Evolutionary conservation across 306 rosid species (phyloP), one percentile per base, ranked within the genome.

Genomic region (Begonia fuchsioides): DNA sequence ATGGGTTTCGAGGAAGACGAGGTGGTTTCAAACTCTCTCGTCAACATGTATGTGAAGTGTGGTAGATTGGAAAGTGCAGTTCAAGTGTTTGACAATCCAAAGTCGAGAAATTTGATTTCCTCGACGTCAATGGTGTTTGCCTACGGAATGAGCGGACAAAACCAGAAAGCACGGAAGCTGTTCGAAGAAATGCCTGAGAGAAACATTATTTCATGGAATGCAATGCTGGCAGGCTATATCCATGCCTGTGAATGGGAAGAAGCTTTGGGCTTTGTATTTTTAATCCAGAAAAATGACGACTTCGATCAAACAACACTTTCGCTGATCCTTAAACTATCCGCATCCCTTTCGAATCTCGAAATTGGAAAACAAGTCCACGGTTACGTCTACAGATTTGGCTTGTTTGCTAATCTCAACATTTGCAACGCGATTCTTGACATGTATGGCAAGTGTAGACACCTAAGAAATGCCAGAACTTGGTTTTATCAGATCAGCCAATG

Each of bases 391-490:
- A 63, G 87, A 52, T 69, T 32, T 52, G 71, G 78, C 16, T 71
- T 61, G 45, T 73, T 57, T 61, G 59, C 59, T 12, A 65, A 73
- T 59, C 59, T 72, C 18, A 53, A 53, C 70, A 71, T 85, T 44
- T 56, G 84, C 50, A 85, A 80, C 71, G 93, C 84, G 54, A 66
- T 80, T 61, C 76, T 85, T 59, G 73, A 85, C 76, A 81, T 81
- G 93, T 81, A 85, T 47, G 82, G 87, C 50, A 72, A 81, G 62
- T 85, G 93, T 55, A 82, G 87, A 61, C 73, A 73, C 80, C 64
- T 85, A 59, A 81, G 53, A 57, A 67, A 76, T 15, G 71, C 76
- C 17, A 49, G 68, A 55, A 64, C 66, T 38, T 78, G 76, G 93
- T 78, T 78, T 54, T 49, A 72, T 61, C 76, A 75, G 49, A 78